A percentile compares a stretch with the other conserved stretches of the same genome.
Conservation (phyloP, 2,329 filamentous ascomycete genomes). For the Ploettnerulaceae sp. region DNA sequence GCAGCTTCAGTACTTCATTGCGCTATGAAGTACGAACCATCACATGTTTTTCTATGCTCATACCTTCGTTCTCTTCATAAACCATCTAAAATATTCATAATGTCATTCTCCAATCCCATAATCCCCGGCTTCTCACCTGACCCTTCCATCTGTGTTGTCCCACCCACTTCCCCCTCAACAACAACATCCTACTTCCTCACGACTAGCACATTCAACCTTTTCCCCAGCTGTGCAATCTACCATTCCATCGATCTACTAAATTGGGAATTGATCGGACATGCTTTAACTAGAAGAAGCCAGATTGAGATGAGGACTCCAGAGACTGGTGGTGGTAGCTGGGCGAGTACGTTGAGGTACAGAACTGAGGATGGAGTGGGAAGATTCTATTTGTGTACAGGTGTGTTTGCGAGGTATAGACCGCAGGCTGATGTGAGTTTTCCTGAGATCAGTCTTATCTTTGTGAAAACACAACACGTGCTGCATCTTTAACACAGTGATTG, state of each 20-base stretch:
- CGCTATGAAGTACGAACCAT: too few species aligned
- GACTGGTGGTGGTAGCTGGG: conserved; percentile 47
- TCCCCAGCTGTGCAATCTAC: conserved; percentile 57
- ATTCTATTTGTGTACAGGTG: conserved; percentile 44
- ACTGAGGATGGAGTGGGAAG: conserved; percentile 29
- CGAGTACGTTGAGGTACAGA: conserved; percentile 19
- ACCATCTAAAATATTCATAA: too few species aligned
- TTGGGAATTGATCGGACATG: conserved; percentile 50
- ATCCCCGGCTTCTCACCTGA: conserved; percentile 54
- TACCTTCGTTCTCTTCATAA: too few species aligned
- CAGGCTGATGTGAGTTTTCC: conserved; percentile 30
- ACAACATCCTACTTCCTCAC: conserved; percentile 50
- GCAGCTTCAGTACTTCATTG: too few species aligned
- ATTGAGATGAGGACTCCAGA: conserved; percentile 45
- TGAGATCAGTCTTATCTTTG: too few species aligned
- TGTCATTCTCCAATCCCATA: conserved; percentile 12
- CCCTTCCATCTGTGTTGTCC: conserved; percentile 37
- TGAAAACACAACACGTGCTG: background rate
- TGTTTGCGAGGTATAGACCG: conserved; percentile 42
- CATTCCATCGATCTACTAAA: conserved; percentile 48
- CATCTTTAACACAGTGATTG: background rate
- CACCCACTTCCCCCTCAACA: conserved; percentile 36
- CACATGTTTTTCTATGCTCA: too few species aligned
- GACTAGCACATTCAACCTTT: conserved; percentile 59
- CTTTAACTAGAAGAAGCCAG: conserved; percentile 37